Evolutionary conservation across 495 filamentous ascomycete species (phyloP).

Genomic region (Podospora sp.): DNA sequence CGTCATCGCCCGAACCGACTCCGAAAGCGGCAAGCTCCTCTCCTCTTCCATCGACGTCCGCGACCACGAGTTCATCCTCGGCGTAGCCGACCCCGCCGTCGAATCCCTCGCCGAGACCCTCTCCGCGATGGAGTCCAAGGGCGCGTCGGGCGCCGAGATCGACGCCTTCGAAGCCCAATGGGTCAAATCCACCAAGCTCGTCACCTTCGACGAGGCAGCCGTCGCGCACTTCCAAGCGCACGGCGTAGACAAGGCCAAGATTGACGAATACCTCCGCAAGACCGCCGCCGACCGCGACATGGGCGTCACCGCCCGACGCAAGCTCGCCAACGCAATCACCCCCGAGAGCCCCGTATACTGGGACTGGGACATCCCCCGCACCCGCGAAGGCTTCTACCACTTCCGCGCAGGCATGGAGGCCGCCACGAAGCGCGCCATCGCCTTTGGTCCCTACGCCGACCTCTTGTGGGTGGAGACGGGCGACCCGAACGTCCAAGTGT

Average conservation of each 20-base stretch:
- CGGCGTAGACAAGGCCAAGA: constrained; percentile 59
- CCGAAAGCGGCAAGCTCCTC: constrained; percentile 87
- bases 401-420: constrained; percentile 85
- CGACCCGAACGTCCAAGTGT: constrained; percentile 78
- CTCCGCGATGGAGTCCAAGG: constrained; percentile 83
- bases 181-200: constrained; percentile 82
- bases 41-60: constrained; percentile 88
- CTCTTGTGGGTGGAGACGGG: constrained; percentile 97
- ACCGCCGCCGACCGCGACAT: constrained; percentile 67
- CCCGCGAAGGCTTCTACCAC: constrained; percentile 95
- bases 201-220: constrained; percentile 91
- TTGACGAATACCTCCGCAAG: constrained; percentile 64
- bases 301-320: constrained; percentile 73
- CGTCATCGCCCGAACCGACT: constrained; percentile 92
- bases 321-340: constrained; percentile 66
- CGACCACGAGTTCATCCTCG: constrained; percentile 95
- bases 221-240: constrained; percentile 68
- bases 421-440: constrained; percentile 89
- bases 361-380: constrained; percentile 90
- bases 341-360: constrained; percentile 65
- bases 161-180: constrained; percentile 84
- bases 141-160: constrained; percentile 77
- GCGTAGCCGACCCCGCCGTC: constrained; percentile 68
- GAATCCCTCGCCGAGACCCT: constrained; percentile 84
- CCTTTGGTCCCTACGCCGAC: constrained; percentile 90